Conservation (phyloP, 2,329 filamentous ascomycete genomes). For the Atkinsonella texensis region DNA sequence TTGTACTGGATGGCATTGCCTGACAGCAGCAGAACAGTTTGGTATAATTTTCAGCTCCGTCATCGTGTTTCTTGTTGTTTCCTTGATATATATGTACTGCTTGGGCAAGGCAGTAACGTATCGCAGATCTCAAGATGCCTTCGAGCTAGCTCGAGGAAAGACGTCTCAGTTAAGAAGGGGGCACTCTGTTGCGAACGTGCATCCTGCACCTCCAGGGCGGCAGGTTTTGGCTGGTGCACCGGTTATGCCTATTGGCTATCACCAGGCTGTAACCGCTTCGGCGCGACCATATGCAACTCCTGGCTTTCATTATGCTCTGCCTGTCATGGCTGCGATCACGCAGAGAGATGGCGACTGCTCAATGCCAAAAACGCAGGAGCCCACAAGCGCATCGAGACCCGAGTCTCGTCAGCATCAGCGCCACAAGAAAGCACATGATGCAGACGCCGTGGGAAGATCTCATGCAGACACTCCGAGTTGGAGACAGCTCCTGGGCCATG, state of each 20-base stretch:
- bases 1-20: constrained; percentile 27
- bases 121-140: background rate
- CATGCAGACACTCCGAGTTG: constrained; percentile 13
- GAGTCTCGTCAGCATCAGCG: background rate
- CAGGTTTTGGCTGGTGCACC: background rate
- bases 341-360: background rate
- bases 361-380: background rate
- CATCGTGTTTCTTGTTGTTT: constrained; percentile 16
- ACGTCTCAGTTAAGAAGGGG: background rate
- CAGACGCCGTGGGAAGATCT: background rate
- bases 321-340: background rate
- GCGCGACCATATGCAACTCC: background rate
- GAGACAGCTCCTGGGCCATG: constrained; percentile 16
- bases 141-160: background rate
- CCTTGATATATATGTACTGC: constrained; percentile 23
- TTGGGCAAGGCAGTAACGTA: constrained; percentile 14
- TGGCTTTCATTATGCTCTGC: background rate
- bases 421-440: background rate
- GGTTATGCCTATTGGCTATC: background rate
- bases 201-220: background rate
- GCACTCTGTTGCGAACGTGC: background rate
- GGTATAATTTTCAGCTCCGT: constrained; percentile 28
- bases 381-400: background rate
- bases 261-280: background rate
- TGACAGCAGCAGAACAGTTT: constrained; percentile 23